phyloP scores from a whole-genome alignment of 2,329 filamentous ascomycete genomes.

The Microdochium trichocladiopsis region DNA sequence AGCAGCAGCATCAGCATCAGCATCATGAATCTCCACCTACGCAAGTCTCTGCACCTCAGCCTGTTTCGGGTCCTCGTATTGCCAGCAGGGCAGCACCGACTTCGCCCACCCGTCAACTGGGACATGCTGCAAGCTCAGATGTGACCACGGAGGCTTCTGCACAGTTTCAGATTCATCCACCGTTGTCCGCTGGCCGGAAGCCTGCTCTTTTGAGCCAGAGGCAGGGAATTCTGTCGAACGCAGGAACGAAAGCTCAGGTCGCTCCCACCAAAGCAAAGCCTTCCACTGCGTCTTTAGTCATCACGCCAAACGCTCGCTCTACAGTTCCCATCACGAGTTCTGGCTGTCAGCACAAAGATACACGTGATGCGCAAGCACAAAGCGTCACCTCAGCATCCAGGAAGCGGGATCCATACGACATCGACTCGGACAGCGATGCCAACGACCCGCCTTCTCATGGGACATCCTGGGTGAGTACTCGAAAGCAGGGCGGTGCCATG shows the following conservation, averaged over 20 bases:
- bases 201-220: background rate
- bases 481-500: background rate
- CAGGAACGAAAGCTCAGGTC: background rate
- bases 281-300: too few relatives aligned
- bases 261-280: background rate
- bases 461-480: background rate
- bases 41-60: background rate
- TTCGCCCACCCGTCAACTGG: background rate
- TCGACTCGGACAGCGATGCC: constrained; percentile 13
- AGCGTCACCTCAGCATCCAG: background rate
- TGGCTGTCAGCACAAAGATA: background rate
- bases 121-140: background rate
- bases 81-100: background rate
- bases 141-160: background rate
- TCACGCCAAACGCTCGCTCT: background rate
- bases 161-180: background rate
- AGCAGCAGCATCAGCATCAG: background rate
- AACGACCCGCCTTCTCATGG: constrained; percentile 1
- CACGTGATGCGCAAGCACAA: too few relatives aligned
- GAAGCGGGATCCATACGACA: constrained; percentile 12
- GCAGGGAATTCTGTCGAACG: background rate
- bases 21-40: background rate
- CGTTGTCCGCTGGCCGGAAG: background rate
- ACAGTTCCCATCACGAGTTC: background rate
- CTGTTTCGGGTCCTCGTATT: background rate